Conservation (phyloP, 1,284 basidiomycete species). For the Termitomyces sp. region DNA sequence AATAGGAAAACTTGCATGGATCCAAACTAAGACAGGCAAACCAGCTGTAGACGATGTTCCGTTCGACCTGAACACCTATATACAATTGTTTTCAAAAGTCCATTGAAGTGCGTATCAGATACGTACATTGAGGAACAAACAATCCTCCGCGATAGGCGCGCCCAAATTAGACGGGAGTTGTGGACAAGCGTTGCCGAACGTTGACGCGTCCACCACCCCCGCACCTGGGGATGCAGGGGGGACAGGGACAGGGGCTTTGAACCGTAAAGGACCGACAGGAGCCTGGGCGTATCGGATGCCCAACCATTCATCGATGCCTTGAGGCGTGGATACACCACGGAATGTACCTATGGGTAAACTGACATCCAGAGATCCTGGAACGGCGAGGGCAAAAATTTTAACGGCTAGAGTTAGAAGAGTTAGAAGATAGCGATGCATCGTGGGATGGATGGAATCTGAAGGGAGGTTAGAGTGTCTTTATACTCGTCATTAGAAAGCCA, state of each 20-base stretch:
- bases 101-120: neutral
- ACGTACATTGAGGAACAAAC: conserved; percentile 48
- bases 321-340: conserved; percentile 35
- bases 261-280: conserved; percentile 50
- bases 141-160: conserved; percentile 40
- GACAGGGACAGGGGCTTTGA: conserved; percentile 30
- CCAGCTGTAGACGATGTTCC: conserved; percentile 29
- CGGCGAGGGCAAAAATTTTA: neutral
- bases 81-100: neutral
- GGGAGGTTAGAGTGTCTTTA: neutral
- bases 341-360: conserved; percentile 41
- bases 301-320: conserved; percentile 50
- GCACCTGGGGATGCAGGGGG: conserved; percentile 16
- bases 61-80: conserved; percentile 40
- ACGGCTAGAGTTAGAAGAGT: neutral
- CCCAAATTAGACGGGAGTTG: conserved; percentile 43
- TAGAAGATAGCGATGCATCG: neutral
- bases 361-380: conserved; percentile 30
- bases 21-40: conserved; percentile 49
- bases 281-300: conserved; percentile 67
- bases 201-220: conserved; percentile 38
- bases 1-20: conserved; percentile 36
- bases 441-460: neutral
- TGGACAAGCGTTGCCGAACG: conserved; percentile 55
- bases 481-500: neutral